phyloP scores from a whole-genome alignment of 2,329 filamentous ascomycete genomes.

The Cylindrodendrum hubeiense region DNA sequence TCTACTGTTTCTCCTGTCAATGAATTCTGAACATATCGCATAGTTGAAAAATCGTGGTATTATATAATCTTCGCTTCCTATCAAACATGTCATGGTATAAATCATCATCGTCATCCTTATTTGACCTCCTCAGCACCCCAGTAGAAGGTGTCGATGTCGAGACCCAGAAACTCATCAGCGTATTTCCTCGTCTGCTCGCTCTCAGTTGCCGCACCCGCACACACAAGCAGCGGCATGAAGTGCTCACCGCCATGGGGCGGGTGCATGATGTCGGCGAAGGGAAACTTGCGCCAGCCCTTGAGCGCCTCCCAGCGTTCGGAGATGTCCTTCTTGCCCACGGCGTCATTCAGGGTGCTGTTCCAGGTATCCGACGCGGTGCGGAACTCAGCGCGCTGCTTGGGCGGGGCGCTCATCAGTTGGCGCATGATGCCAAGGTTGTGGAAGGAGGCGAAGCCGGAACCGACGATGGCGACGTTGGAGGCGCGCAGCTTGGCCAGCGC shows the following conservation, averaged over 20 bases:
- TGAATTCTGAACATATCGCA: neutral
- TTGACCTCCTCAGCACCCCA: conserved; percentile 56
- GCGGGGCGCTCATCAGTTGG: conserved; percentile 42
- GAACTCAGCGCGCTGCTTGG: conserved; percentile 40
- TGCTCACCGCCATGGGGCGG: conserved; percentile 67
- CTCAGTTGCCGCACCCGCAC: conserved; percentile 63
- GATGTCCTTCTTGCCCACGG: conserved; percentile 48
- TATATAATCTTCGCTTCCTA: neutral
- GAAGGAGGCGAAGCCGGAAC: conserved; percentile 70
- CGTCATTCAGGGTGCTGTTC: conserved; percentile 60
- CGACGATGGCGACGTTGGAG: conserved; percentile 68
- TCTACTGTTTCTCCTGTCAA: neutral
- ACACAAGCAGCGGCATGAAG: conserved; percentile 70
- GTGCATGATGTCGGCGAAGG: conserved; percentile 65
- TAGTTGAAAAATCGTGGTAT: neutral
- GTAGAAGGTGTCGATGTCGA: conserved; percentile 68
- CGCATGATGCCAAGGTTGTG: conserved; percentile 67
- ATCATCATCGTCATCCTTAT: conserved; percentile 8
- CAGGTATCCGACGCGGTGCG: conserved; percentile 51
- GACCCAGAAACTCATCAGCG: conserved; percentile 60
- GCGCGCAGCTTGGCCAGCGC: conserved; percentile 64
- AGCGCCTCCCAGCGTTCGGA: conserved; percentile 56
- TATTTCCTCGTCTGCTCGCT: conserved; percentile 58
- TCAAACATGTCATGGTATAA: neutral
- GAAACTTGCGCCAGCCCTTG: conserved; percentile 60